These are phyloP conservation scores for Sarocladiaceae sp. DNA, from an alignment of 2,329 filamentous ascomycete species.

Conservation along the genomic window DNA sequence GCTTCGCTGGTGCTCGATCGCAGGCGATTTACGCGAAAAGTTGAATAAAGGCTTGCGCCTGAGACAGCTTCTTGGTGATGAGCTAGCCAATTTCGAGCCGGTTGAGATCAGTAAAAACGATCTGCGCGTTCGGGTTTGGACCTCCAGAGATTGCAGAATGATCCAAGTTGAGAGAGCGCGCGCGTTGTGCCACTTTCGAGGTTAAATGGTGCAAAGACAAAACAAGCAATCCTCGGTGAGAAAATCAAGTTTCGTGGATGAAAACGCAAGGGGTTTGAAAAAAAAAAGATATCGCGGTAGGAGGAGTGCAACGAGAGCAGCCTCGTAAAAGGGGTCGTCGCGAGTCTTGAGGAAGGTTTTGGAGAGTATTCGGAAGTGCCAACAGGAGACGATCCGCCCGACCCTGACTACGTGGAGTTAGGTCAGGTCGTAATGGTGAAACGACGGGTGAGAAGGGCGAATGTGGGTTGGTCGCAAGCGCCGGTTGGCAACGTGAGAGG, in stretches of 20 bases:
- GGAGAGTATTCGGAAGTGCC: background rate
- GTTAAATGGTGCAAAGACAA: no score
- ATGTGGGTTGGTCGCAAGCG: slow-evolving; percentile 7
- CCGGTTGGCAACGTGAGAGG: slow-evolving; percentile 2
- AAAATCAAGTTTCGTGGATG: no score
- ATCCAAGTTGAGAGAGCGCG: no score
- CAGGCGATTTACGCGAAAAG: slow-evolving; percentile 10
- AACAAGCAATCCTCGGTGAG: no score
- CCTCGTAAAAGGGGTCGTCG: background rate
- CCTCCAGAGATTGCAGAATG: no score
- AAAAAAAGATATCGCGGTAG: no score
- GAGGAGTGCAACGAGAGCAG: background rate
- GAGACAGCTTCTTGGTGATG: background rate
- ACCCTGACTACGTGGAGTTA: slow-evolving; percentile 8
- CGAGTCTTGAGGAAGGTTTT: background rate
- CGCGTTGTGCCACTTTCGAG: no score
- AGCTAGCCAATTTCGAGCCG: no score
- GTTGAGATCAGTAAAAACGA: no score
- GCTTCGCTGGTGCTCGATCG: background rate
- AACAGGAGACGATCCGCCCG: slow-evolving; percentile 4
- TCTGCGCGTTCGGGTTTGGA: no score
- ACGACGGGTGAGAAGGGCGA: slow-evolving; percentile 6
- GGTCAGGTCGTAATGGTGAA: slow-evolving; percentile 9
- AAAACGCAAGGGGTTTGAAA: background rate
- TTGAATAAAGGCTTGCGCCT: background rate